Evolutionary conservation across 768 basidiomycete species (phyloP).

Genomic region (Pulveroboletus sp.): DNA sequence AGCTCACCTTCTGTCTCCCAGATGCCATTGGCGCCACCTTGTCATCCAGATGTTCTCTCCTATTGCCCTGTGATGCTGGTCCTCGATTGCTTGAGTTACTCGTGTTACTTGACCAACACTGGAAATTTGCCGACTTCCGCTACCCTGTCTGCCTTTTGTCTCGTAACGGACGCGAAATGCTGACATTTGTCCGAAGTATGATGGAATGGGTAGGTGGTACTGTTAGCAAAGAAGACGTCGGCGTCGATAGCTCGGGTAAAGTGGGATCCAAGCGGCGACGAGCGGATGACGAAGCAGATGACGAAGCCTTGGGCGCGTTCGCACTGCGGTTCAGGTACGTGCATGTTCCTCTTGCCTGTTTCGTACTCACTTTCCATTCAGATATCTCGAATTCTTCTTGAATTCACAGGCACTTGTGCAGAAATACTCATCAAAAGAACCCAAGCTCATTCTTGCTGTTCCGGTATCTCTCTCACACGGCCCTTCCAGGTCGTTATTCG

Average conservation of each 20-base stretch:
- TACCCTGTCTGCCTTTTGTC: slow-evolving; percentile 94
- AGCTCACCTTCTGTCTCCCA: slow-evolving; percentile 27
- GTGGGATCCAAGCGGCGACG: slow-evolving; percentile 50
- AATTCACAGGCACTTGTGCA: slow-evolving; percentile 76
- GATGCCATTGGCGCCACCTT: slow-evolving; percentile 89
- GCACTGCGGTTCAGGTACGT: slow-evolving; percentile 83
- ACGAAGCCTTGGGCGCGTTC: slow-evolving; percentile 80
- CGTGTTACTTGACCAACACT: slow-evolving; percentile 93
- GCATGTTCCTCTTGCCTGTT: slow-evolving; percentile 1
- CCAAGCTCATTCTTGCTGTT: slow-evolving; percentile 91
- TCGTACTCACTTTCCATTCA: slow-evolving; percentile 28
- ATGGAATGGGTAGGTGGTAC: slow-evolving; percentile 99
- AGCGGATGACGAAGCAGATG: slow-evolving; percentile 67
- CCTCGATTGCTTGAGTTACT: slow-evolving; percentile 95
- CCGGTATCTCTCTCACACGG: slow-evolving; percentile 93
- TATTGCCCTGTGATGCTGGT: slow-evolving; percentile 90
- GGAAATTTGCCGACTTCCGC: slow-evolving; percentile 81
- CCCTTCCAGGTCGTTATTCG: slow-evolving; percentile 80
- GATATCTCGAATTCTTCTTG: slow-evolving; percentile 89
- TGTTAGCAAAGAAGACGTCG: slow-evolving; percentile 86
- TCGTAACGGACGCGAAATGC: slow-evolving; percentile 86
- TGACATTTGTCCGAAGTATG: slow-evolving; percentile 91
- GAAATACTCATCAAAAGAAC: slow-evolving; percentile 79
- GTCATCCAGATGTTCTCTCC: slow-evolving; percentile 70
- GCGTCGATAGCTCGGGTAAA: slow-evolving; percentile 63